Evolutionary conservation across 371 early-diverging fungal species (phyloP).

Genomic region (Mortierella polycephala): DNA sequence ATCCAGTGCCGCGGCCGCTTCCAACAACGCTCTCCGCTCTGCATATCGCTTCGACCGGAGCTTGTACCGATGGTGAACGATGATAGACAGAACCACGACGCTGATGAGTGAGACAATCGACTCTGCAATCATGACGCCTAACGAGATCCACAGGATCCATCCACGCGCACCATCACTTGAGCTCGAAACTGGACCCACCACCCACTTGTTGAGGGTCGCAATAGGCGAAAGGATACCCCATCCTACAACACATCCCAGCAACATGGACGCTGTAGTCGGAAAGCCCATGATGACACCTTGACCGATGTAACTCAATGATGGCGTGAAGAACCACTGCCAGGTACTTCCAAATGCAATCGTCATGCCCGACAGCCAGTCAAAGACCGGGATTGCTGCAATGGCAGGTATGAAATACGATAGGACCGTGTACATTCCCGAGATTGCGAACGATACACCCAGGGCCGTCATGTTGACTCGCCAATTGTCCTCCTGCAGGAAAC

Average conservation of each 20-base stretch:
- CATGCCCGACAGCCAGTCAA: constrained; percentile 65
- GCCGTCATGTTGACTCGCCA: constrained; percentile 72
- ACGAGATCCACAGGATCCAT: constrained; percentile 88
- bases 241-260: constrained; percentile 78
- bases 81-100: constrained; percentile 58
- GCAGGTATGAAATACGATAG: constrained; percentile 73
- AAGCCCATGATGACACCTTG: constrained; percentile 91
- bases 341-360: constrained; percentile 27
- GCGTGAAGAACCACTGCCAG: constrained; percentile 85
- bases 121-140: constrained; percentile 85
- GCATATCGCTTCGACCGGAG: constrained; percentile 13
- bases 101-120: constrained; percentile 72
- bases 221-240: constrained; percentile 85
- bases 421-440: constrained; percentile 74
- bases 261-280: constrained; percentile 79
- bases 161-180: constrained; percentile 80
- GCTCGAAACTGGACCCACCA: constrained; percentile 77
- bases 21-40: constrained; percentile 18
- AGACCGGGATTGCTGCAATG: constrained; percentile 69
- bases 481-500: constrained; percentile 58
- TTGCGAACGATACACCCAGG: constrained; percentile 63
- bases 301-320: constrained; percentile 81
- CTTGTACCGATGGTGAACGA: constrained; percentile 27
- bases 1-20: constrained; percentile 15
- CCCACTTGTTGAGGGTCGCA: constrained; percentile 78